phyloP scores from a whole-genome alignment of 2,329 filamentous ascomycete genomes.

The Didymosphaeria variabile region DNA sequence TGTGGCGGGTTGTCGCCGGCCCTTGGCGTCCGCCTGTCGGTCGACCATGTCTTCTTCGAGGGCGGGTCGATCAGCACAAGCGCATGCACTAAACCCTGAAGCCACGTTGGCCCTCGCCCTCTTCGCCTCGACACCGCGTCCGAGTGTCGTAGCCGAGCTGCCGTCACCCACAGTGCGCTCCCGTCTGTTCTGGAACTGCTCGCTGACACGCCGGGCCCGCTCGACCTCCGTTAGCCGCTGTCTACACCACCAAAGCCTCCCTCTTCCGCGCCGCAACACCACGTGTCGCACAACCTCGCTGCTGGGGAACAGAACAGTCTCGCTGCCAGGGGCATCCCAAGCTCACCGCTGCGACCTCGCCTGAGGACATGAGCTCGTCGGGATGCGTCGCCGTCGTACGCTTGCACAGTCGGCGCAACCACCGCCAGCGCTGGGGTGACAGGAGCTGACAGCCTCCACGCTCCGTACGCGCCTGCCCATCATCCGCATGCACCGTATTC shows the following conservation, averaged over 20 bases:
- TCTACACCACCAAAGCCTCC: no score
- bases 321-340: no score
- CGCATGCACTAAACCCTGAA: conserved; percentile 51
- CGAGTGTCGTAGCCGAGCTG: conserved; percentile 30
- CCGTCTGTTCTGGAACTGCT: conserved; percentile 35
- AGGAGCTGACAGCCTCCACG: no score
- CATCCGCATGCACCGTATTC: background rate
- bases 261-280: background rate
- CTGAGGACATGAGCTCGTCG: no score
- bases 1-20: conserved; percentile 40
- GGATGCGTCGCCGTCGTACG: no score
- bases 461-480: no score
- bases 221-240: background rate
- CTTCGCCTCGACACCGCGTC: conserved; percentile 15
- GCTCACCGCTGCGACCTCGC: no score
- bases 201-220: conserved; percentile 17
- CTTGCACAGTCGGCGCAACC: no score
- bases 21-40: conserved; percentile 43
- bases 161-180: conserved; percentile 19
- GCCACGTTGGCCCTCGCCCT: conserved; percentile 48
- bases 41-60: conserved; percentile 15
- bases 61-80: conserved; percentile 52
- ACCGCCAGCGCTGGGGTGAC: no score
- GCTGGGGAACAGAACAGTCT: no score
- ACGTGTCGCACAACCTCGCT: no score